Conservation (phyloP, 192 early-diverging fungal genomes). For the Coemansia sp. region DNA sequence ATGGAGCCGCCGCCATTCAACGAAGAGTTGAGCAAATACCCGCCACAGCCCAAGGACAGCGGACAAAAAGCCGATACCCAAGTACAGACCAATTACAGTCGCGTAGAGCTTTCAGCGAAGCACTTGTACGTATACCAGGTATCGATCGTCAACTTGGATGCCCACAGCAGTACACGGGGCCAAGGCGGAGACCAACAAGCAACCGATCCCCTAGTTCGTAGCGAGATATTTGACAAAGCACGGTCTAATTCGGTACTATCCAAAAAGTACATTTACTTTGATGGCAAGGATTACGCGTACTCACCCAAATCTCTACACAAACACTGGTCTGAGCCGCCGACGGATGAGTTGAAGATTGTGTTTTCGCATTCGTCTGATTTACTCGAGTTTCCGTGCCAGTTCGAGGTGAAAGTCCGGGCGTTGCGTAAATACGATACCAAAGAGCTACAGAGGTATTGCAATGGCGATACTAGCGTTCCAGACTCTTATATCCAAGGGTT, state of each 20-base stretch:
- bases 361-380: background rate
- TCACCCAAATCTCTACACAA: constrained; percentile 15
- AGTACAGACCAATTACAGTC: constrained; percentile 23
- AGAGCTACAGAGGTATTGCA: constrained; percentile 11
- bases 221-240: background rate
- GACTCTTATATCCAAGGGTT: constrained; percentile 18
- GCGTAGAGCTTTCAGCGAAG: constrained; percentile 9
- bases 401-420: constrained; percentile 13
- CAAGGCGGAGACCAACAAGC: background rate
- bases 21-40: constrained; percentile 11
- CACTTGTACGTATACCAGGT: constrained; percentile 39
- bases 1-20: background rate
- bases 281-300: constrained; percentile 34
- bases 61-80: background rate
- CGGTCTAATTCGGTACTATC: background rate
- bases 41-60: background rate
- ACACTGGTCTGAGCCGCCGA: background rate
- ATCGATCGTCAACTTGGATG: constrained; percentile 37
- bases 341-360: background rate
- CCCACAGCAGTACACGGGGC: background rate
- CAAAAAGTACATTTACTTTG: constrained; percentile 18
- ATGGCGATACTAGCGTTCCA: background rate
- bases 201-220: background rate
- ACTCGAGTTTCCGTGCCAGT: background rate
- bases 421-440: constrained; percentile 24